A percentile compares a stretch with the other conserved stretches of the same genome.
Conservation (phyloP, 176 grass and related monocot species). For the Zoysia pacifica region DNA sequence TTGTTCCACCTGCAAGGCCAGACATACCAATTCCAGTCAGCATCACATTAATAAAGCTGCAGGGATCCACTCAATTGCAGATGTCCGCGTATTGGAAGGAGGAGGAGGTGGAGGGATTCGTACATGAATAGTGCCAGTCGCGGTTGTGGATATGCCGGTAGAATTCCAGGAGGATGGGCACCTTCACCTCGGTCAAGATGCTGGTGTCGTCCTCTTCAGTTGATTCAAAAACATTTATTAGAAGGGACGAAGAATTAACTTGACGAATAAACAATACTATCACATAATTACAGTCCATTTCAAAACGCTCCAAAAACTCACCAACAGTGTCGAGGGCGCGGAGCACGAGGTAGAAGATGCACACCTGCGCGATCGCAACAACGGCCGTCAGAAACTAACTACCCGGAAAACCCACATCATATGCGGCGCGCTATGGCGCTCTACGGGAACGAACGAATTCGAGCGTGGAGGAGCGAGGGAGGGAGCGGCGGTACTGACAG, state of each 20-base stretch:
- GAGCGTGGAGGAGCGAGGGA: neutral
- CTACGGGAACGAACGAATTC: too few species aligned
- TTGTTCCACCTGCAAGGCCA: slow-evolving; percentile 68
- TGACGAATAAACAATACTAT: neutral
- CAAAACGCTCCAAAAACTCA: slow-evolving; percentile 34
- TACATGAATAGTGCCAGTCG: slow-evolving; percentile 76
- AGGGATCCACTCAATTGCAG: neutral
- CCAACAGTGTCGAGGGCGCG: slow-evolving; percentile 96
- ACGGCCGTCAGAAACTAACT: neutral
- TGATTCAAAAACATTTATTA: neutral
- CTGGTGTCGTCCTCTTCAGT: slow-evolving; percentile 95
- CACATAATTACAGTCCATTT: neutral
- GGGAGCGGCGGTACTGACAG: slow-evolving; percentile 37
- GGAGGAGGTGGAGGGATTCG: neutral
- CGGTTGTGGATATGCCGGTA: slow-evolving; percentile 69
- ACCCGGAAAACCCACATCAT: neutral
- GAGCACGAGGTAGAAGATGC: slow-evolving; percentile 98
- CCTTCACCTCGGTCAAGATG: slow-evolving; percentile 68
- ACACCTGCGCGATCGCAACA: slow-evolving; percentile 61
- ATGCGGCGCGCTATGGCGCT: neutral
- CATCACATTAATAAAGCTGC: neutral
- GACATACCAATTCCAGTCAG: neutral
- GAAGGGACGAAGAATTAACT: neutral
- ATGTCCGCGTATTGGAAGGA: neutral
- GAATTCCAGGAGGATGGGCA: slow-evolving; percentile 83